These are phyloP conservation scores for Cadophora sp. DNA, from an alignment of 2,329 filamentous ascomycete species.

Conservation along the genomic window DNA sequence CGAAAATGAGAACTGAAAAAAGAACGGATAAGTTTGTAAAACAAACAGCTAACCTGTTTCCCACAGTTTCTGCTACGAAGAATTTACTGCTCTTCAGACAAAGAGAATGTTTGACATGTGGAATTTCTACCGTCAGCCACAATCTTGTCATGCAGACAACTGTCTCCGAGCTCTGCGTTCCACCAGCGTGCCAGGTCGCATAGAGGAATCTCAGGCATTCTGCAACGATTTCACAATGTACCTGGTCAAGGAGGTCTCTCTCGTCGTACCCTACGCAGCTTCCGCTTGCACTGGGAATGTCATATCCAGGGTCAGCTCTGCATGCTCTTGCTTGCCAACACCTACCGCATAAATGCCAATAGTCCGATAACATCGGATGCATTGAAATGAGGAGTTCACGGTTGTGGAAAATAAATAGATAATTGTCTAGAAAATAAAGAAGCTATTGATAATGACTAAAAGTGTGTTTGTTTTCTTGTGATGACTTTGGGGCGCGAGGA, in stretches of 20 bases:
- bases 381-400: neutral
- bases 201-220: conserved; percentile 11
- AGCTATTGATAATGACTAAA: conserved; percentile 13
- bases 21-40: neutral
- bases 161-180: conserved; percentile 13
- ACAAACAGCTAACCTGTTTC: neutral
- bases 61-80: conserved; percentile 49
- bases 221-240: conserved; percentile 9
- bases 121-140: conserved; percentile 22
- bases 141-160: conserved; percentile 1
- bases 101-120: conserved; percentile 33
- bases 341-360: neutral
- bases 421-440: conserved; percentile 1
- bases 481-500: too few relatives aligned
- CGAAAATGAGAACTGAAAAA: neutral
- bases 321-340: conserved; percentile 19
- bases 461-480: too few relatives aligned
- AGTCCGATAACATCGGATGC: neutral
- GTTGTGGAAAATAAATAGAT: neutral
- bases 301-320: conserved; percentile 10
- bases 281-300: conserved; percentile 15
- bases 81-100: conserved; percentile 46
- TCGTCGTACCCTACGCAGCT: neutral
- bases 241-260: conserved; percentile 1
- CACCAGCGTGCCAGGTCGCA: neutral